Evolutionary conservation across 2,329 filamentous ascomycete genomes (phyloP).

Genomic region (Myriangium duriaei): DNA sequence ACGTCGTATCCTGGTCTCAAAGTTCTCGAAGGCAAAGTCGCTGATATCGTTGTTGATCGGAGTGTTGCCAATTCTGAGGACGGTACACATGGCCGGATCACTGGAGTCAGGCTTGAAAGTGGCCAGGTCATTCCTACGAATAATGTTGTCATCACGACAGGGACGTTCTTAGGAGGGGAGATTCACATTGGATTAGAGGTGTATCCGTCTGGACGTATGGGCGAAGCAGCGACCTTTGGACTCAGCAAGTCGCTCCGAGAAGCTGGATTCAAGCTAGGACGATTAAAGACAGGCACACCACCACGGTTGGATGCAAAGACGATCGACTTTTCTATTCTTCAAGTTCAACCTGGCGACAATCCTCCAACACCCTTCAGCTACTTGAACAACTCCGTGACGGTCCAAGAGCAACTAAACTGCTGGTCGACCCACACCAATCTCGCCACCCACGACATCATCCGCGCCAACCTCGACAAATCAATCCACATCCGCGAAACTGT

Average conservation of each 20-base stretch:
- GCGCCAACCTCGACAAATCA: slow-evolving; percentile 84
- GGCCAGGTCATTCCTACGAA: slow-evolving; percentile 70
- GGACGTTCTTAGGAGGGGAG: slow-evolving; percentile 88
- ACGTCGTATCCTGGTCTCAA: slow-evolving; percentile 63
- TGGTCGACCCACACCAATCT: slow-evolving; percentile 80
- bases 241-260: slow-evolving; percentile 80
- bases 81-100: slow-evolving; percentile 56
- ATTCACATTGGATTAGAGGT: slow-evolving; percentile 81
- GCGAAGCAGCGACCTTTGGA: slow-evolving; percentile 84
- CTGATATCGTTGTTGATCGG: slow-evolving; percentile 70
- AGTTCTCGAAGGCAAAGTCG: slow-evolving; percentile 75
- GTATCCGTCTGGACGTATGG: slow-evolving; percentile 81
- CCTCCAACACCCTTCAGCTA: slow-evolving; percentile 87
- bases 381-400: slow-evolving; percentile 64
- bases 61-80: slow-evolving; percentile 33
- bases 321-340: slow-evolving; percentile 64
- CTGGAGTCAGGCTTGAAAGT: slow-evolving; percentile 74
- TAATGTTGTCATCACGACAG: slow-evolving; percentile 86
- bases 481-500: slow-evolving; percentile 94
- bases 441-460: slow-evolving; percentile 68
- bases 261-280: slow-evolving; percentile 78
- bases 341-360: slow-evolving; percentile 68
- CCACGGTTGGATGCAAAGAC: slow-evolving; percentile 70
- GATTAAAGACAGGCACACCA: slow-evolving; percentile 91
- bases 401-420: slow-evolving; percentile 73